phyloP scores from a whole-genome alignment of 768 basidiomycete genomes.

The Lyophyllum shimeji region DNA sequence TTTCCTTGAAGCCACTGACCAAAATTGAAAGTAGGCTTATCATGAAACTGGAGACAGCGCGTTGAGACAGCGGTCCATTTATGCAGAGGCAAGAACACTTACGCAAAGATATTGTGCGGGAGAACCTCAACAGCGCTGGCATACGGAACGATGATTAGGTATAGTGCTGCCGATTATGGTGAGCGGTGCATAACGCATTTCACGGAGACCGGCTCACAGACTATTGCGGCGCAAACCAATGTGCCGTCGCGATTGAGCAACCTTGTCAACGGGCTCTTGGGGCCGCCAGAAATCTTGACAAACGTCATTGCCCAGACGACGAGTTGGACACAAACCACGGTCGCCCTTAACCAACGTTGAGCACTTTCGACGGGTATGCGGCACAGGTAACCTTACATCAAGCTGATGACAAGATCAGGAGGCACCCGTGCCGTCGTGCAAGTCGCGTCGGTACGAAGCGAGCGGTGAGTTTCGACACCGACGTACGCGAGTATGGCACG shows the following conservation, averaged over 20 bases:
- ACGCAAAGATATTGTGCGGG: neutral
- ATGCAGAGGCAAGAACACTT: neutral
- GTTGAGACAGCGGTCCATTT: too few relatives aligned
- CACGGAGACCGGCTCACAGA: neutral
- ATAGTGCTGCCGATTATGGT: neutral
- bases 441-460: neutral
- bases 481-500: neutral
- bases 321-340: neutral
- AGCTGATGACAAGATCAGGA: neutral
- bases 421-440: neutral
- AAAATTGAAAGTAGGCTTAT: neutral
- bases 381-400: too few relatives aligned
- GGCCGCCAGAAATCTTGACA: neutral
- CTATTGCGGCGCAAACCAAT: neutral
- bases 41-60: neutral
- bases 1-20: too few relatives aligned
- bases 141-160: neutral
- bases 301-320: constrained; percentile 6
- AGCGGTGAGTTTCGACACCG: neutral
- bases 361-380: neutral
- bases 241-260: neutral
- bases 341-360: neutral
- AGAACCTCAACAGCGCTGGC: neutral
- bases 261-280: neutral
- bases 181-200: neutral